Evolutionary conservation across 768 basidiomycete species (phyloP), one percentile per base, ranked within the genome.

Genomic region (Trametes meyenii): DNA sequence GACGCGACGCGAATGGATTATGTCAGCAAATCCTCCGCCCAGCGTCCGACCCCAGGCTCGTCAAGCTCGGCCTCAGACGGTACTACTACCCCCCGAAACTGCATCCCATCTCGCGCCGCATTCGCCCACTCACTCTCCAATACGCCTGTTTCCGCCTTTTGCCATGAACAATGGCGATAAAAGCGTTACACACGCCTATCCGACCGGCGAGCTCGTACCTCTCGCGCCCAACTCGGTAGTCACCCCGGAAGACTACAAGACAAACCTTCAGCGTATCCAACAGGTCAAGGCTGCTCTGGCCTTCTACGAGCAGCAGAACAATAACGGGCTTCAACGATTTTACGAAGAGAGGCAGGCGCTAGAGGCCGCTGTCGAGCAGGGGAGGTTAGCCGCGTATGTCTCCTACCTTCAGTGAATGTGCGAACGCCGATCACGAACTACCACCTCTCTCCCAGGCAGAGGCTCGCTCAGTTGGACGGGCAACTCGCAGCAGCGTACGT

Each of bases 301-400:
- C 21, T 49, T 58, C 21, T 72, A 75, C 39, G 77, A 79, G 67
- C 59, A 60, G 33, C 70, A 75, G 62, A 83, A 83, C 55, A 79
- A 82, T 45, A 65, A 69, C 1, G 83, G 77, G 2, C 73, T 75
- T 54, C 67, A 72, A 55, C 74, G 76, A 23, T 77, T 67, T 61
- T 67, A 68, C 4, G 46, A 64, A 24, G 57, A 73, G 36, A 58
- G 73, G 50, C 66, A 69, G 55, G 72, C 80, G 50, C 68, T 81
- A 24, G 57, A 73, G 61, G 67, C 70, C 62, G 73, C 73, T 65
- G 70, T 79, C 7, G 69, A 73, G 40, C 78, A 78, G 19, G 85
- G 83, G 1, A 74, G 77, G 19, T 71, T 78, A 55, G 84, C 83
- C 40, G 74, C 77, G 83, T 78, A 58, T 62, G 78, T 70, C 10